Base-by-base conservation (phyloP, 495 filamentous ascomycete species). In the Aspergillus avenaceus region DNA sequence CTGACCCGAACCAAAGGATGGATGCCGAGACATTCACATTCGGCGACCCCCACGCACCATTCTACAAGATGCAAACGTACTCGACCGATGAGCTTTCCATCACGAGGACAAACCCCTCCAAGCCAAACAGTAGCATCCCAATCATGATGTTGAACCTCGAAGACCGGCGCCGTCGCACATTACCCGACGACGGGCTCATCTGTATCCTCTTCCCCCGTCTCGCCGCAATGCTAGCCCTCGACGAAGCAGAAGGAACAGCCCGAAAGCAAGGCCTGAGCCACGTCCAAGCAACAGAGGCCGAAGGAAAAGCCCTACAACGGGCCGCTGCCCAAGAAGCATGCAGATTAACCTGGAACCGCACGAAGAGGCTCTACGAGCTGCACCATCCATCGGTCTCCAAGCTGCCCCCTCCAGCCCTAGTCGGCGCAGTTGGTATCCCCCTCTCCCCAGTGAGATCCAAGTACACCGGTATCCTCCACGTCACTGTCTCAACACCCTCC, bases 251-350 rank as follows among this genome's bases (percentile, higher is more conserved):
- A 11, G 70, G 78, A 45, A 50, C 73, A 45, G 53, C 73, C 53
- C 59, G 66, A 47, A 32, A 73, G 47, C 65, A 75, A 47, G 47
- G 60, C 25, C 61, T 82, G n/a, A 57, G 66, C 1, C 63, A 57
- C 47, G 66, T 63, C 2, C 71, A 78, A 7, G 67, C 74, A 8
- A 60, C 71, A 1, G 68, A 74, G 31, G 65, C 79, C 3, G 78
- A 84, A 58, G 74, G 76, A 49, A 71, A 77, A 8, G 77, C 81
- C 4, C 77, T 88, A 21, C 74, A 79, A 11, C 74, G 77, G 27
- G 82, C 84, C 16, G 86, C 85, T 4, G 83, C 84, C 42, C 78
- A 83, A 41, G 87, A 92, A 60, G 85, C 83, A 31, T 87, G 81
- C 42, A 79, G 82, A 7, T 73, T 92, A 3, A 79, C 84, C 7